phyloP scores from a whole-genome alignment of 805 yeast species.

The Yarrowia bubula region DNA sequence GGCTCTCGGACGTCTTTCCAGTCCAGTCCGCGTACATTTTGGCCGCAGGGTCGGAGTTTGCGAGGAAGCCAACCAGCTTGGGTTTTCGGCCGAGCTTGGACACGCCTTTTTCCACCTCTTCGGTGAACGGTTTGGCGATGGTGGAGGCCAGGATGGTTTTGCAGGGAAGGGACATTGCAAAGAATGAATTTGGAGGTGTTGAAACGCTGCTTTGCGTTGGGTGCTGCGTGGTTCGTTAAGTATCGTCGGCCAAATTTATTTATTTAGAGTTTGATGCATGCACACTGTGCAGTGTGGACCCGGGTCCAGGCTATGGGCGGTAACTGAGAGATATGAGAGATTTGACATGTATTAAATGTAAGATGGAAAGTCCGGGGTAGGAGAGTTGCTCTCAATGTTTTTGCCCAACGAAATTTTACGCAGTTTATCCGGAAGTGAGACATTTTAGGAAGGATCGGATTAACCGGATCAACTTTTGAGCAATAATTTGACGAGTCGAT shows the following conservation, averaged over 20 bases:
- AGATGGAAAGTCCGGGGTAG: background rate
- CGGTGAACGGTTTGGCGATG: constrained; percentile 76
- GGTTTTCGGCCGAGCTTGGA: constrained; percentile 57
- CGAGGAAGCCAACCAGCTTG: constrained; percentile 82
- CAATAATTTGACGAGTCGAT: too few relatives aligned
- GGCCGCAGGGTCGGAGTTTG: constrained; percentile 94
- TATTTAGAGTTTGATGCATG: background rate
- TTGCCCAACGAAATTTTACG: too few relatives aligned
- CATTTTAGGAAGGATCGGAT: too few relatives aligned
- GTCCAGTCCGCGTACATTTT: constrained; percentile 96
- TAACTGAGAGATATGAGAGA: background rate
- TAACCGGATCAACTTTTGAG: too few relatives aligned
- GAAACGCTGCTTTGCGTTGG: background rate
- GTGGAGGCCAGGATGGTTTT: constrained; percentile 78
- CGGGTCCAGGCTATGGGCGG: constrained; percentile 23
- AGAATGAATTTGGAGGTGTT: background rate
- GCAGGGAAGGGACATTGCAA: constrained; percentile 30
- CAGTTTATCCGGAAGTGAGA: too few relatives aligned
- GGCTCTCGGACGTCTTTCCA: constrained; percentile 76
- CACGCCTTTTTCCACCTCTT: constrained; percentile 66
- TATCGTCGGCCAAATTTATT: constrained; percentile 13
- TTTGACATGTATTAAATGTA: constrained; percentile 3
- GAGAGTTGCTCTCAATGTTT: too few relatives aligned
- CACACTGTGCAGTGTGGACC: background rate
- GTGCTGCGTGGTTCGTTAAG: background rate